These are phyloP conservation scores for Citrullus amarus DNA, from an alignment of 306 rosid genomes.

Conservation along the genomic window DNA sequence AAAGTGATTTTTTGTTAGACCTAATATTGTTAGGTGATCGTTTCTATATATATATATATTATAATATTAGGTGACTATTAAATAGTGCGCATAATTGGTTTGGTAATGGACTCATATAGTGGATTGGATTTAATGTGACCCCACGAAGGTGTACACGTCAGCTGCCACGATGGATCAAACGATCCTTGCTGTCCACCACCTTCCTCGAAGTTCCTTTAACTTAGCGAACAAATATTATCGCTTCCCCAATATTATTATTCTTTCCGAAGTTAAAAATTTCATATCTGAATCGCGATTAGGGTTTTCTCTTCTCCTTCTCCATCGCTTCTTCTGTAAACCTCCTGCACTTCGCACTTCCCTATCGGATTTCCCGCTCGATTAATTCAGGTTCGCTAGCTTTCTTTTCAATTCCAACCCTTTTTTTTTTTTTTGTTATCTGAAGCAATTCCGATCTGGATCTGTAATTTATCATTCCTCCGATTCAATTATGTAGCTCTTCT, in stretches of 20 bases:
- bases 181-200: not conserved
- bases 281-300: constrained; percentile 5
- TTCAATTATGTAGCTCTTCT: not conserved
- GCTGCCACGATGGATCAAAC: not conserved
- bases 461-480: not conserved
- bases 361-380: not conserved
- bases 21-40: no score
- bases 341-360: not conserved
- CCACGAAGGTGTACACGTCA: not conserved
- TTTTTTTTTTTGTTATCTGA: not conserved
- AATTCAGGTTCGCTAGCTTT: not conserved
- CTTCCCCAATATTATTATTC: not conserved
- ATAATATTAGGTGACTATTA: no score
- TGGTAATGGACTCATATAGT: not conserved
- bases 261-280: not conserved
- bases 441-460: constrained; percentile 8
- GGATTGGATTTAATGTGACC: not conserved
- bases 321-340: not conserved
- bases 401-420: not conserved
- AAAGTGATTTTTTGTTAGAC: no score
- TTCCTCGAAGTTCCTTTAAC: not conserved
- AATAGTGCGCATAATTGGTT: no score
- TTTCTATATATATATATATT: no score
- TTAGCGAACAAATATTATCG: not conserved
- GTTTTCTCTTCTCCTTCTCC: constrained; percentile 1